Evolutionary conservation across 176 grass and related monocot genomes (phyloP).

Genomic region (Themeda triandra): DNA sequence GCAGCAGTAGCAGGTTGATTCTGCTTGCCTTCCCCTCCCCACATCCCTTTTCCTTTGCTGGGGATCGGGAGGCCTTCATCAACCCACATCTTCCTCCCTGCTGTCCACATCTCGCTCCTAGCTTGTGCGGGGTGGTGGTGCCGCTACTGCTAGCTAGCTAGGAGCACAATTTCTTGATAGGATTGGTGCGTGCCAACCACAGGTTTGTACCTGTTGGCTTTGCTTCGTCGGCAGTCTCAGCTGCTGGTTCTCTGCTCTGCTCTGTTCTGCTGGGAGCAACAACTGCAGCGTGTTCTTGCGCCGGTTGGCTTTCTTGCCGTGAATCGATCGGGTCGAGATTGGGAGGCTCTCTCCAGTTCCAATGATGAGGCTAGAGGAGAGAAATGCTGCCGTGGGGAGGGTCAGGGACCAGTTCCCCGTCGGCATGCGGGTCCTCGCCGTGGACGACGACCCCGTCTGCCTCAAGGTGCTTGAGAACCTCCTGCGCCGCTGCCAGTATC

Average conservation of each 20-base stretch:
- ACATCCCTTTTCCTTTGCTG: conserved; percentile 28
- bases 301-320: neutral
- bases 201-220: conserved; percentile 8
- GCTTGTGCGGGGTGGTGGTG: conserved; percentile 1
- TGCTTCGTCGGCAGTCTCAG: conserved; percentile 8
- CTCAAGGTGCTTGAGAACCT: conserved; percentile 85
- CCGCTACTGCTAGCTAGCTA: neutral
- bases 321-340: neutral
- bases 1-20: conserved; percentile 38
- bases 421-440: conserved; percentile 90
- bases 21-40: conserved; percentile 7
- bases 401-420: conserved; percentile 69
- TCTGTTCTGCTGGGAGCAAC: neutral
- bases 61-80: conserved; percentile 50
- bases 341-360: neutral
- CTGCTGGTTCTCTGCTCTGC: neutral
- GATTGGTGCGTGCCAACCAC: neutral
- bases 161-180: conserved; percentile 26
- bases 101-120: conserved; percentile 38
- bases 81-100: conserved; percentile 24
- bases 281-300: neutral
- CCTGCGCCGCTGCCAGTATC: conserved; percentile 74
- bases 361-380: conserved; percentile 41
- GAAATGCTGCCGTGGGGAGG: conserved; percentile 8
- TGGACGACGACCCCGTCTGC: conserved; percentile 82